Conservation (phyloP, 176 grass and related monocot species). For the Chloris gayana region DNA sequence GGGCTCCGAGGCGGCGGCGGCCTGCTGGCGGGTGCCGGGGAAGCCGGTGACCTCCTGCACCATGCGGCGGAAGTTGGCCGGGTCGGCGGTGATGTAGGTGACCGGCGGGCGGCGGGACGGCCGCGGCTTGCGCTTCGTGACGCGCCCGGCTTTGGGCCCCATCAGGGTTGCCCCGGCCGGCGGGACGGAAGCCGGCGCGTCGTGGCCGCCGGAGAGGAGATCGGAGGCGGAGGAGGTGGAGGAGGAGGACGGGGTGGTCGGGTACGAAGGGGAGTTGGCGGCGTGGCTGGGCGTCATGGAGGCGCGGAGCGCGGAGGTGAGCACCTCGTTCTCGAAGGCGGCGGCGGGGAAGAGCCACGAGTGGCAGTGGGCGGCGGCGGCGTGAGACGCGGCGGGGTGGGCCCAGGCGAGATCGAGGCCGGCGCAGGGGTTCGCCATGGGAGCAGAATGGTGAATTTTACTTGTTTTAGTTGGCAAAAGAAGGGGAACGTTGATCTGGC, state of each 20-base stretch:
- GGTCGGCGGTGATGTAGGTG: slow-evolving; percentile 55
- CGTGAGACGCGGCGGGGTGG: slow-evolving; percentile 12
- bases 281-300: slow-evolving; percentile 12
- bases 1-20: neutral
- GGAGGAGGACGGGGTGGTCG: slow-evolving; percentile 35
- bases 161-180: neutral
- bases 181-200: neutral
- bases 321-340: slow-evolving; percentile 45
- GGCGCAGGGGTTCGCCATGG: slow-evolving; percentile 44
- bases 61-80: slow-evolving; percentile 56
- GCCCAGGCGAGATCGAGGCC: slow-evolving; percentile 45
- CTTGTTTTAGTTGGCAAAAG: neutral
- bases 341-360: slow-evolving; percentile 18
- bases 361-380: slow-evolving; percentile 16
- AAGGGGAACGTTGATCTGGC: too few relatives aligned
- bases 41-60: slow-evolving; percentile 62
- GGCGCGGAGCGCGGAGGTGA: slow-evolving; percentile 41
- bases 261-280: neutral
- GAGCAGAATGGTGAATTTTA: neutral
- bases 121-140: slow-evolving; percentile 39
- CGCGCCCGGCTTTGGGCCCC: slow-evolving; percentile 13
- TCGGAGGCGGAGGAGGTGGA: slow-evolving; percentile 42
- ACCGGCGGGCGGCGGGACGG: slow-evolving; percentile 40
- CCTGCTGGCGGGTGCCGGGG: neutral
- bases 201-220: slow-evolving; percentile 11